Evolutionary conservation across 208 protist genomes (phyloP), one percentile per base, ranked within the genome.

Genomic region (Porcisia hertigi): DNA sequence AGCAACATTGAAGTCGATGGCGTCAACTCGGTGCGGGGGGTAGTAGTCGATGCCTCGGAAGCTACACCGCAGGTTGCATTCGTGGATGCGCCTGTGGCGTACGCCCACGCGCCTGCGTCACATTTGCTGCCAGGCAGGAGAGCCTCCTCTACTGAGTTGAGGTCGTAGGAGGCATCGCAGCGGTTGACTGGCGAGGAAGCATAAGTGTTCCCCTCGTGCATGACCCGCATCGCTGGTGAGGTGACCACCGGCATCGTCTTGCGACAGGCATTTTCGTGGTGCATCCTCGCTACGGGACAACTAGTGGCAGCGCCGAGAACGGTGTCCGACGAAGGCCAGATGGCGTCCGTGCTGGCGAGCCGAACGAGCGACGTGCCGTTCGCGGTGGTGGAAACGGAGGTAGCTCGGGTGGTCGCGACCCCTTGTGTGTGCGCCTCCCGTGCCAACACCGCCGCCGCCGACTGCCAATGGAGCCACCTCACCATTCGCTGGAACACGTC

Each of bases 401-500:
- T 23, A 58, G 25, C 34, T 41, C 53, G 34, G 39, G 53, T n/a
- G n/a, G 54, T 3, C 0, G 34, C 20, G 0, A 45, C 62, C 5
- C 49, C 67, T 25, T 71, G 25, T 36, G 55, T 34, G 41, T 77
- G 71, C 23, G 36, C 49, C 5, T 77, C 66, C n/a, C 55, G 72
- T 41, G 60, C 57, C 52, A 84, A 55, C 63, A 82, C 67, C 25
- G 75, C 69, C n/a, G 77, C 83, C 53, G 73, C 76, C 57, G 71
- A 75, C 65, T 85, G 82, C 59, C 76, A 83, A 52, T 80, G 75
- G 16, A 91, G 74, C 82, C 85, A 89, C 63, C 43, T 20, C 23
- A 82, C 71, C 80, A 88, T 88, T 5, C 76, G 82, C 71, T 82
- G 83, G 3, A 94, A 78, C 36, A 91, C 82, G 18, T 76, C 83